phyloP scores from a whole-genome alignment of 345 rosid species.

The Eucalyptus pauciflora region DNA sequence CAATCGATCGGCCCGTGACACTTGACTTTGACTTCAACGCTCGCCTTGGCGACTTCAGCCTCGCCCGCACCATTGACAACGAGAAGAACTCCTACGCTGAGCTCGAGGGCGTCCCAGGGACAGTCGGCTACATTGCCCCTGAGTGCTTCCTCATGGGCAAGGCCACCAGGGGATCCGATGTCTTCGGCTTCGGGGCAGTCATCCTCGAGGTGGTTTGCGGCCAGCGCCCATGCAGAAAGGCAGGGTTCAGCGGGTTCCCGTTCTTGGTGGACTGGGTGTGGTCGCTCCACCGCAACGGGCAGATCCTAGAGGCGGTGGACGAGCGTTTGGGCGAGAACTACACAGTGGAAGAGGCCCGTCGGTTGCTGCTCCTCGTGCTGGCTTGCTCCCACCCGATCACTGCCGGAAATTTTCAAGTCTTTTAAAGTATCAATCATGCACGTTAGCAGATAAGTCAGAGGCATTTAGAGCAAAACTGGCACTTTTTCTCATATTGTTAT shows the following conservation, averaged over 20 bases:
- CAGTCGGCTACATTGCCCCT: constrained; percentile 45
- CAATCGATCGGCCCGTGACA: no score
- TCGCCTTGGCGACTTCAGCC: constrained; percentile 46
- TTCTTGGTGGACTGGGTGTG: constrained; percentile 43
- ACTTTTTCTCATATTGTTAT: no score
- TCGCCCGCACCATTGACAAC: constrained; percentile 45
- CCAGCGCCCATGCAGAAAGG: constrained; percentile 25
- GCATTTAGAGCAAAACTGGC: no score
- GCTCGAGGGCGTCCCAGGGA: constrained; percentile 41
- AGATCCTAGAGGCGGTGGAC: constrained; percentile 36
- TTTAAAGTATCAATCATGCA: no score
- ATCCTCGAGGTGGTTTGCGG: constrained; percentile 48
- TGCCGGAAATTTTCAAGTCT: constrained; percentile 31
- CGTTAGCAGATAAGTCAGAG: no score
- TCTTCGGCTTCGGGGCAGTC: constrained; percentile 22
- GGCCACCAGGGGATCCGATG: constrained; percentile 43
- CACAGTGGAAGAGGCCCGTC: constrained; percentile 19
- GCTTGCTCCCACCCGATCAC: constrained; percentile 43
- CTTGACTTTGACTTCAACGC: constrained; percentile 45
- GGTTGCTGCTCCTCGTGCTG: constrained; percentile 29
- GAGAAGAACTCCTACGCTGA: constrained; percentile 40
- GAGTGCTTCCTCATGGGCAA: constrained; percentile 44
- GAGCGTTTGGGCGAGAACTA: constrained; percentile 17
- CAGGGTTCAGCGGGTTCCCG: constrained; percentile 1
- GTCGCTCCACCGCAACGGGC: constrained; percentile 31